Evolutionary conservation across 2,329 filamentous ascomycete species (phyloP).

Genomic region (Cladosporium austrohemisphaericum): DNA sequence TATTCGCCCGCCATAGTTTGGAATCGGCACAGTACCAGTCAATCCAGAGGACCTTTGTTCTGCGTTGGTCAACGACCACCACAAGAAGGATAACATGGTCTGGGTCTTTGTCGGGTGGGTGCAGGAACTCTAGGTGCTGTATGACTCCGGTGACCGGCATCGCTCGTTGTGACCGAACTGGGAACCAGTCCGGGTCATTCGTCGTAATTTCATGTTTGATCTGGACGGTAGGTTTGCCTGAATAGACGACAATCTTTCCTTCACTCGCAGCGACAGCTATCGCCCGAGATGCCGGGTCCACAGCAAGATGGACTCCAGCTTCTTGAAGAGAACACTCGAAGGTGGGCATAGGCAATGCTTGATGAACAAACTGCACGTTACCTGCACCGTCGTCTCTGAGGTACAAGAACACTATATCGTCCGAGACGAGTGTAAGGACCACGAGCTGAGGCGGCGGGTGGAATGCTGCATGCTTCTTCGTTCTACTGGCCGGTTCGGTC

Average conservation of each 20-base stretch:
- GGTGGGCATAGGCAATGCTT: conserved; percentile 56
- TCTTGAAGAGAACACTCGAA: conserved; percentile 49
- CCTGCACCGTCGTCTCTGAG: conserved; percentile 48
- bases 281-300: conserved; percentile 67
- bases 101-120: conserved; percentile 60
- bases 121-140: conserved; percentile 80
- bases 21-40: conserved; percentile 29
- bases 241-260: conserved; percentile 67
- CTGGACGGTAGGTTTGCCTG: conserved; percentile 54
- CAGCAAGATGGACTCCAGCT: conserved; percentile 64
- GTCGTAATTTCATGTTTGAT: conserved; percentile 50
- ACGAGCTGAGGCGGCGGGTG: conserved; percentile 72
- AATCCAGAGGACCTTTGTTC: conserved; percentile 37
- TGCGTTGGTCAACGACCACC: conserved; percentile 44
- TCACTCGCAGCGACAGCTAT: conserved; percentile 69
- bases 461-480: neutral
- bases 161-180: conserved; percentile 54
- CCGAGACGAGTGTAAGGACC: conserved; percentile 69
- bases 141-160: conserved; percentile 65
- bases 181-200: conserved; percentile 48
- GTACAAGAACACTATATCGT: conserved; percentile 74
- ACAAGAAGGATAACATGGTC: conserved; percentile 74
- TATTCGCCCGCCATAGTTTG: conserved; percentile 20
- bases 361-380: conserved; percentile 58
- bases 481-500: conserved; percentile 17